Evolutionary conservation across 352 stramenopile species (phyloP), one percentile per base, ranked within the genome.

Genomic region (Pythium rhizo-oryzae): DNA sequence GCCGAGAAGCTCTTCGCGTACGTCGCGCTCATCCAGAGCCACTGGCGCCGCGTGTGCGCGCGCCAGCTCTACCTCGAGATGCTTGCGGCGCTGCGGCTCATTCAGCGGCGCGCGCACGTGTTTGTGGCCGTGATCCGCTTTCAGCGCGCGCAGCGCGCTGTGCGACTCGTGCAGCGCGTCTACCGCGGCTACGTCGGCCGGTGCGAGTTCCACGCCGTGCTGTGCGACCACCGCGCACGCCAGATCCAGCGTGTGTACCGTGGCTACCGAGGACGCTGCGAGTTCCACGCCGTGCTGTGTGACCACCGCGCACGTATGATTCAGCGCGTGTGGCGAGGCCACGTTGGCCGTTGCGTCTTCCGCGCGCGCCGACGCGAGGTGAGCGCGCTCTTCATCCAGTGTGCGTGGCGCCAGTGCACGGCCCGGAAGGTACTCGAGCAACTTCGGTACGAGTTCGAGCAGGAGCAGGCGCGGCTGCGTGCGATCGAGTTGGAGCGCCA

Each of bases 1-100:
- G 84, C 84, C 4, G 72, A 88, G 62, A 87, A 89, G 57, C 72
- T 93, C 12, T 93, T 89, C 57, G 76, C 75, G 4, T 89, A 80
- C 37, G 84, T 79, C 7, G 82, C 84, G 24, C 55, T 67, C 9
- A 93, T 93, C 61, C 84, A 93, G 61, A 82, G 77, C 8, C 74
- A 75, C 13, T 93, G 84, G 84, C 79, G 82, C 0, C 81, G 84
- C 9, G 65, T 89, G 54, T 67, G 69, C 11, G 67, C 72, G 19
- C 81, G 80, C 4, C 71, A 70, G 19, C 9, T 63, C 50, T 88
- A 81, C 64, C 58, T 65, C 5, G 59, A 79, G 18, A 73, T 80
- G 55, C 67, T 74, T 2, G 65, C 53, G 1, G 81, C 82, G 2
- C 60, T 90, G 37, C 30, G 75, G 19, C 39, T 81, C 0, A 80